Percentiles rank a stretch among this genome's conserved stretches.
These are phyloP conservation scores for Chlorella sp. DNA, from an alignment of 139 green algal species.

Conservation along the genomic window DNA sequence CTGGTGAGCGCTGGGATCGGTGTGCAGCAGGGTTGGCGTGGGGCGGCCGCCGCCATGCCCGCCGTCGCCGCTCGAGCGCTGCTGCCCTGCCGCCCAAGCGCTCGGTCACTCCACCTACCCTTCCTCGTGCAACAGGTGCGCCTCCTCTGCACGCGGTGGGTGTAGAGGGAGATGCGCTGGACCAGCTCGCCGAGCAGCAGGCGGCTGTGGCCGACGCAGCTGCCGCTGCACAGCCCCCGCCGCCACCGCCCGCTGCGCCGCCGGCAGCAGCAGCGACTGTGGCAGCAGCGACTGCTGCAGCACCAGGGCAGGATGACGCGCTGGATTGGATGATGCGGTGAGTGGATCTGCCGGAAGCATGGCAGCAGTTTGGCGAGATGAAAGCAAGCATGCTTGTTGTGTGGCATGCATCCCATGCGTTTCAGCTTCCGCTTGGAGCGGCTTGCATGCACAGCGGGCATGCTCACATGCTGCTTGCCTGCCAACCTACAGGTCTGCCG, in stretches of 20 bases:
- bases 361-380: too few species aligned
- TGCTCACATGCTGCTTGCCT: too few species aligned
- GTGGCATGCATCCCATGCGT: too few species aligned
- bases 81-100: too few species aligned
- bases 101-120: too few species aligned
- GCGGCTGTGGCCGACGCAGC: background rate
- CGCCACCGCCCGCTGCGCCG: background rate
- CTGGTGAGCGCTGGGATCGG: too few species aligned
- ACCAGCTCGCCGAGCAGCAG: background rate
- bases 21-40: too few species aligned
- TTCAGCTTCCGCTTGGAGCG: too few species aligned
- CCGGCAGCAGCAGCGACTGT: background rate
- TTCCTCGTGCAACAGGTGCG: background rate
- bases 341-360: background rate
- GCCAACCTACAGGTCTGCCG: background rate
- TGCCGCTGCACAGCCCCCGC: background rate
- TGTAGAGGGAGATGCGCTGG: background rate
- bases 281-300: background rate
- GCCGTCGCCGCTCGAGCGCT: too few species aligned
- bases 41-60: too few species aligned
- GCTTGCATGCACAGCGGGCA: too few species aligned
- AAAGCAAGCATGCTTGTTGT: too few species aligned
- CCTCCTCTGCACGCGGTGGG: background rate
- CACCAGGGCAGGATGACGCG: background rate
- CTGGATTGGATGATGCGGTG: background rate